Evolutionary conservation across 495 filamentous ascomycete genomes (phyloP), one percentile per base, ranked within the genome.

Genomic region (Xylaria scruposa): DNA sequence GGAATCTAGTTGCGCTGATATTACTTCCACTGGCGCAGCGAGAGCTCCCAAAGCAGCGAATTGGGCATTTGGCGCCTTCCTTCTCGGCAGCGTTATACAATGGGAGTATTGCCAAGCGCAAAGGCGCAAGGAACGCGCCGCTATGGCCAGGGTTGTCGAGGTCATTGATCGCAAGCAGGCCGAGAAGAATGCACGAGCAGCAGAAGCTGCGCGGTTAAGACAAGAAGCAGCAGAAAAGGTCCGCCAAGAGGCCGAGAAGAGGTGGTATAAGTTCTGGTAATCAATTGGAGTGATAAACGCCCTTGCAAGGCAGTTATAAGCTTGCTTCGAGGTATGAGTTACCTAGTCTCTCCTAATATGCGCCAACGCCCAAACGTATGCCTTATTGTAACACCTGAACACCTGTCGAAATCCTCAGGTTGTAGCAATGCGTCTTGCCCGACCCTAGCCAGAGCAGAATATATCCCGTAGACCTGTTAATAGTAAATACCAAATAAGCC

Each of bases 81-180:
- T 88, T 13, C 74, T 90, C 54, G 85, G 82, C 15, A 90, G 92
- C 3, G 79, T 92, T 24, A 83, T 84, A 60, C 88, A 90, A 63
- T 93, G 94, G 79, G 93, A 97, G 82, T 93, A 90, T 73, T 99
- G 94, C 82, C 90, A 93, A 75, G 87, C 87, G 69, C 86, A 85
- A 49, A 88, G 95, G 71, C 79, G 85, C 47, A 83, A 89, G 70
- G 95, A 97, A 81, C 85, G 88, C 77, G 88, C 89, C 66, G 91
- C 93, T 61, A 92, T 98, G 88, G 90, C 92, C 74, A 82, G 93
- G 70, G 91, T 91, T 10, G 88, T 95, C 33, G 91, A 95, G 76
- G 85, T 97, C 67, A 91, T 97, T 78, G 90, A 94, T 73, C 83
- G 88, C 68, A 88, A 92, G 78, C 89, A 92, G 78, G 80, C 83